These are phyloP conservation scores for Streptanthus diversifolius DNA, from an alignment of 345 rosid genomes.

Conservation along the genomic window DNA sequence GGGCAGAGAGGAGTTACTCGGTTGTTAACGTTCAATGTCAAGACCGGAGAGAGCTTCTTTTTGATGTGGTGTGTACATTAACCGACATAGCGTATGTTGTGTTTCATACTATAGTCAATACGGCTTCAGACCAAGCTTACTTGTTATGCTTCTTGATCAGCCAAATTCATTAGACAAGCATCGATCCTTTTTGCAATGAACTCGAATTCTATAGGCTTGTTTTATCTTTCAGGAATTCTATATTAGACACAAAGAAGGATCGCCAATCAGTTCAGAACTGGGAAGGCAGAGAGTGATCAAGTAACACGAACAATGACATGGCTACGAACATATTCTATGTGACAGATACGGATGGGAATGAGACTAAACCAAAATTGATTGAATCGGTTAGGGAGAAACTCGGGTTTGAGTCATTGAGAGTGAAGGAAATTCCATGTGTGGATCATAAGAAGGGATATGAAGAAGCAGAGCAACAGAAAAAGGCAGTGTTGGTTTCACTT, in stretches of 20 bases:
- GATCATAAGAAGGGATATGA: constrained; percentile 41
- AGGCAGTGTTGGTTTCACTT: constrained; percentile 66
- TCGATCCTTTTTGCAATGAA: not conserved
- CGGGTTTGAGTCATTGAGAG: constrained; percentile 53
- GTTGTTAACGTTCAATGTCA: constrained; percentile 83
- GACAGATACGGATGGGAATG: constrained; percentile 61
- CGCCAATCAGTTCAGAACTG: constrained; percentile 84
- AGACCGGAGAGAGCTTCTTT: constrained; percentile 73
- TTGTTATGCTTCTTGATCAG: constrained; percentile 45
- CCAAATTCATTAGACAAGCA: not conserved
- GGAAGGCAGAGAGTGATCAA: constrained; percentile 79
- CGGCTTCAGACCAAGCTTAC: constrained; percentile 51
- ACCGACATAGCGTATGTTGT: constrained; percentile 92
- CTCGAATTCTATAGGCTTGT: not conserved
- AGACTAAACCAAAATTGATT: constrained; percentile 52
- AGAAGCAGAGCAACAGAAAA: constrained; percentile 50
- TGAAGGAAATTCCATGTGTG: constrained; percentile 66
- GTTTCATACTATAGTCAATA: constrained; percentile 71
- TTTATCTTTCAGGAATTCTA: constrained; percentile 47
- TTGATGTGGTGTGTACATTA: constrained; percentile 89
- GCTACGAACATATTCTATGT: constrained; percentile 66
- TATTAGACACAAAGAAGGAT: constrained; percentile 73
- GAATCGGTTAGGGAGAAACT: constrained; percentile 67
- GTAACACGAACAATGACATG: constrained; percentile 62
- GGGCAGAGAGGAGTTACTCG: constrained; percentile 73